phyloP scores from a whole-genome alignment of 768 basidiomycete genomes.

The Sarcodon sp. region DNA sequence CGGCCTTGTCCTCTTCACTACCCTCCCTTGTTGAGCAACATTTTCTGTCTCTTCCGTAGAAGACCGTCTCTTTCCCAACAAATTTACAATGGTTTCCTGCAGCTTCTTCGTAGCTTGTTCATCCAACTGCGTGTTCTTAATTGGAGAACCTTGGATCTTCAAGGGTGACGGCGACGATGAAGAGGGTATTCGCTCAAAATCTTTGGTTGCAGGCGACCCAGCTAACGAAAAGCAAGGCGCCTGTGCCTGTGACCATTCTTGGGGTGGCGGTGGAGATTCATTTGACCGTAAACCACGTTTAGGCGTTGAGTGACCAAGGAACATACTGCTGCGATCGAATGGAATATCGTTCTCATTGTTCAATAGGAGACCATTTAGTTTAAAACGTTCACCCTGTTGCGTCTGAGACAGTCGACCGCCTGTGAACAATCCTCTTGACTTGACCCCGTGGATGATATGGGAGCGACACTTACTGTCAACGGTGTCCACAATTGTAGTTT shows the following conservation, averaged over 20 bases:
- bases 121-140: slow-evolving; percentile 26
- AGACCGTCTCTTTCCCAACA: slow-evolving; percentile 55
- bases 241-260: neutral
- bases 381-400: too few species aligned
- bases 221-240: neutral
- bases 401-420: too few species aligned
- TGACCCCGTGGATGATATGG: too few species aligned
- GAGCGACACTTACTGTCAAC: slow-evolving; percentile 25
- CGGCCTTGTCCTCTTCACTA: slow-evolving; percentile 24
- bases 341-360: too few species aligned
- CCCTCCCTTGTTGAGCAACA: slow-evolving; percentile 7
- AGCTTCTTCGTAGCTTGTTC: slow-evolving; percentile 39
- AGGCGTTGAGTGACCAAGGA: too few species aligned
- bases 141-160: slow-evolving; percentile 13
- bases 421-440: too few species aligned
- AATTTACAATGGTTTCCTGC: slow-evolving; percentile 53
- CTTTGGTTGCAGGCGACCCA: slow-evolving; percentile 4
- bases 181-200: slow-evolving; percentile 35
- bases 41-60: slow-evolving; percentile 11
- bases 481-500: slow-evolving; percentile 23
- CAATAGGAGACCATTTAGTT: too few species aligned
- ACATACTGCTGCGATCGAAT: too few species aligned
- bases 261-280: slow-evolving; percentile 1
- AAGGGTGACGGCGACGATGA: slow-evolving; percentile 21
- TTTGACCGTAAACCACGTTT: neutral